A percentile compares a stretch with the other conserved stretches of the same genome.
These are phyloP conservation scores for Phytophthora tentaculata DNA, from an alignment of 352 stramenopile species.

Conservation along the genomic window DNA sequence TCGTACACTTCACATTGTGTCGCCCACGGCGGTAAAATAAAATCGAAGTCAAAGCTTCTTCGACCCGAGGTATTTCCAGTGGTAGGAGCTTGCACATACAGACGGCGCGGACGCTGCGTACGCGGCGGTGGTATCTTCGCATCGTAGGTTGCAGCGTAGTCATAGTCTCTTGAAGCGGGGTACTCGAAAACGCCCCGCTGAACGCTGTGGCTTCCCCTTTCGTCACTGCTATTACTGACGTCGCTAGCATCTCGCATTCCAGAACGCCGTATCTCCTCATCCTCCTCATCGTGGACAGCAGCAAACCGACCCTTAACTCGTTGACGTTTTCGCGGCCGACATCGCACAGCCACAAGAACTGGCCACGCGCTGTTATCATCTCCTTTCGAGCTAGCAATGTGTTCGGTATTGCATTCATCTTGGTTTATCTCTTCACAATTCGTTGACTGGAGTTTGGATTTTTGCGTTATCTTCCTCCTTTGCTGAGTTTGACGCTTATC, in stretches of 20 bases:
- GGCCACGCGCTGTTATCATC: conserved; percentile 19
- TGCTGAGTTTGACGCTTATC: neutral
- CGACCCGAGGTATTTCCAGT: conserved; percentile 15
- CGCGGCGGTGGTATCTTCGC: conserved; percentile 25
- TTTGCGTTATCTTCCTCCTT: conserved; percentile 8
- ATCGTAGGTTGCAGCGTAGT: conserved; percentile 16
- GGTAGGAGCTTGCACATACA: conserved; percentile 33
- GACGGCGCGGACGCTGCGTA: conserved; percentile 27
- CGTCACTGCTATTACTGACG: conserved; percentile 18
- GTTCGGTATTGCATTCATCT: neutral
- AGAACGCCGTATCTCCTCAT: conserved; percentile 14
- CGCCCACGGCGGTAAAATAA: conserved; percentile 58
- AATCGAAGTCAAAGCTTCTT: conserved; percentile 73
- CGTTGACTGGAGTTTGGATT: neutral
- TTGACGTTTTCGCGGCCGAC: conserved; percentile 44
- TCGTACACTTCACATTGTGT: conserved; percentile 63
- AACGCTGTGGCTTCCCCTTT: conserved; percentile 18
- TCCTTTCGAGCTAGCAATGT: neutral
- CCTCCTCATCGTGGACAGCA: conserved; percentile 1
- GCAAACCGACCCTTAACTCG: conserved; percentile 12
- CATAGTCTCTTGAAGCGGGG: conserved; percentile 15
- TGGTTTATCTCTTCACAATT: neutral
- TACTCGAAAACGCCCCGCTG: conserved; percentile 43
- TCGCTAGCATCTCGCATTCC: conserved; percentile 7
- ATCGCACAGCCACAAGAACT: conserved; percentile 69